Evolutionary conservation across 768 basidiomycete species (phyloP).

Genomic region (Tricholoma saponaceum): DNA sequence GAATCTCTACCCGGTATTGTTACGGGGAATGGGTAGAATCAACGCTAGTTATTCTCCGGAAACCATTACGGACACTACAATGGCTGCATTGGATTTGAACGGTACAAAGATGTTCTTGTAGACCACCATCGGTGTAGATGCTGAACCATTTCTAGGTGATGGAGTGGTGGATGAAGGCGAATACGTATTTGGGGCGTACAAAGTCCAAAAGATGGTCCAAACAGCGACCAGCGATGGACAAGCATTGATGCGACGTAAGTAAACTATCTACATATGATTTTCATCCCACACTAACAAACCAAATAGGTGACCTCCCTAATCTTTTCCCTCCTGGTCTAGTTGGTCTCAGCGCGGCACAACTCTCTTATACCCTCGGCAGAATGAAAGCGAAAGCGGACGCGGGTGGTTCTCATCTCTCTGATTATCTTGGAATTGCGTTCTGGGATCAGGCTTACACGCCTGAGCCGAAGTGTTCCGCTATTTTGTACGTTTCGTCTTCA

Average conservation of each 20-base stretch:
- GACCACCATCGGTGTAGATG: background rate
- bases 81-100: background rate
- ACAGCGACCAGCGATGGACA: background rate
- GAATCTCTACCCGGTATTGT: background rate
- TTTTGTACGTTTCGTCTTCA: background rate
- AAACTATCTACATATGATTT: background rate
- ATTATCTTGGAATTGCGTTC: background rate
- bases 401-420: background rate
- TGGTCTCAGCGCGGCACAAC: background rate
- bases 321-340: background rate
- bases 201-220: background rate
- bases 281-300: background rate
- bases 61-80: background rate
- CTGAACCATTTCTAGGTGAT: background rate
- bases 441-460: background rate
- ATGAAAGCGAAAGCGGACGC: background rate
- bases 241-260: background rate
- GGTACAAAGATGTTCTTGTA: background rate
- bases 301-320: background rate
- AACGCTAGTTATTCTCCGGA: background rate
- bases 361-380: background rate
- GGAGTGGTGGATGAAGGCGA: background rate
- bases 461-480: background rate
- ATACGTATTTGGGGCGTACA: background rate
- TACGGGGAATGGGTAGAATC: background rate